These are phyloP conservation scores for Endothia cerciana DNA, from an alignment of 2,329 filamentous ascomycete genomes.

Conservation along the genomic window DNA sequence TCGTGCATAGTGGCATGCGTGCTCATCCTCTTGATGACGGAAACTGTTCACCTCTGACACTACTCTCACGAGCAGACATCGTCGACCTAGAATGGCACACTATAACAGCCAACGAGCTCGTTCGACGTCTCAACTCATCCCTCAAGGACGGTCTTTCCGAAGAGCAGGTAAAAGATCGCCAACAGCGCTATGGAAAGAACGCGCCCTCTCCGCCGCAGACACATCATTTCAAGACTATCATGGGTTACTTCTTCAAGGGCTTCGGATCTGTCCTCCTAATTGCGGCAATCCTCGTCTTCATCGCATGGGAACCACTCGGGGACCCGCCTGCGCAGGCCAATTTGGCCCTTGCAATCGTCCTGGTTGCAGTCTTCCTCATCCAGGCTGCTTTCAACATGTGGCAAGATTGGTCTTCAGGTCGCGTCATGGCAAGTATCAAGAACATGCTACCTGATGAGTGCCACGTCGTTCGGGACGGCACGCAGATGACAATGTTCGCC, in stretches of 20 bases:
- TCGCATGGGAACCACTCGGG: conserved; percentile 77
- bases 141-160: conserved; percentile 60
- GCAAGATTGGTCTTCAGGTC: conserved; percentile 76
- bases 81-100: conserved; percentile 71
- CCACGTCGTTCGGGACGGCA: conserved; percentile 64
- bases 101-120: conserved; percentile 60
- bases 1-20: not conserved
- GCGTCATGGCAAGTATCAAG: conserved; percentile 80
- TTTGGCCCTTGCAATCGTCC: conserved; percentile 72
- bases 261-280: conserved; percentile 74
- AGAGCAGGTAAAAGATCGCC: conserved; percentile 58
- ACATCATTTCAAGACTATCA: conserved; percentile 58
- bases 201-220: conserved; percentile 68
- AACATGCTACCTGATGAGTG: conserved; percentile 79
- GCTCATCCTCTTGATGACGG: not conserved
- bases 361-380: conserved; percentile 70
- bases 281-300: conserved; percentile 72
- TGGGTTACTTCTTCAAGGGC: conserved; percentile 76
- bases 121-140: conserved; percentile 61
- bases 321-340: conserved; percentile 72
- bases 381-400: conserved; percentile 72
- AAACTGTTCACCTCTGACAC: not conserved
- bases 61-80: conserved; percentile 49
- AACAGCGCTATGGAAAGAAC: conserved; percentile 68
- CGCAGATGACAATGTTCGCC: conserved; percentile 46